A percentile compares a stretch with the other conserved stretches of the same genome.
phyloP scores from a whole-genome alignment of 306 rosid species.

The peach (Prunus persica) region Prunus_persica_NCBIv2 NC_034009.1:23024001-23024500 shows the following conservation, averaged over 20 bases:
- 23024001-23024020: neutral
- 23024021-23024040: neutral
- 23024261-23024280: slow-evolving; percentile 29
- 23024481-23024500: slow-evolving; percentile 30
- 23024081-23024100: neutral
- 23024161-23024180: slow-evolving; percentile 54
- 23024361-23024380: slow-evolving; percentile 60
- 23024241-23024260: slow-evolving; percentile 45
- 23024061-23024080: neutral
- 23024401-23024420: slow-evolving; percentile 56
- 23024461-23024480: slow-evolving; percentile 28
- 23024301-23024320: slow-evolving; percentile 48
- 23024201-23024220: slow-evolving; percentile 50
- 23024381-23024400: slow-evolving; percentile 77
- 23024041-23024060: neutral
- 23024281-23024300: slow-evolving; percentile 22
- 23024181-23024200: slow-evolving; percentile 42
- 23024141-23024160: slow-evolving; percentile 28
- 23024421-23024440: slow-evolving; percentile 24
- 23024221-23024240: slow-evolving; percentile 44
- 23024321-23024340: slow-evolving; percentile 51
- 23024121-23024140: neutral
- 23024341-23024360: slow-evolving; percentile 57
- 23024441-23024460: slow-evolving; percentile 47
- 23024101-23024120: neutral